These are phyloP conservation scores for Saturnispora saitoi DNA, from an alignment of 805 yeast genomes.

Conservation along the genomic window DNA sequence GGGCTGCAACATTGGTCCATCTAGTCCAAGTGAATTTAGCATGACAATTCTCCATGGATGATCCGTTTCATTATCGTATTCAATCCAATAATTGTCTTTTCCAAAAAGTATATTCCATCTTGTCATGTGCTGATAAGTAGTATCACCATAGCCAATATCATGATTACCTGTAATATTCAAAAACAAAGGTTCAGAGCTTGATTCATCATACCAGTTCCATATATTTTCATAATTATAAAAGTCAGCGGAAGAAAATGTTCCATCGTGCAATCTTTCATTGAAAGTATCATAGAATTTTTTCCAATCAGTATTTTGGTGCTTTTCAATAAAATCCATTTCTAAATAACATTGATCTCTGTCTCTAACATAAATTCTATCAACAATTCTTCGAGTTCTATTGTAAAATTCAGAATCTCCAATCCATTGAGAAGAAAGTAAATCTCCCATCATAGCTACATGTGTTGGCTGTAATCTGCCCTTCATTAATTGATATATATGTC, in stretches of 20 bases:
- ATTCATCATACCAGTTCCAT: conserved; percentile 49
- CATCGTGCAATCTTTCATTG: conserved; percentile 24
- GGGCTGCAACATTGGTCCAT: conserved; percentile 81
- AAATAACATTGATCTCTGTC: conserved; percentile 42
- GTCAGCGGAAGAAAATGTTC: conserved; percentile 22
- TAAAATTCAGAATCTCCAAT: conserved; percentile 79
- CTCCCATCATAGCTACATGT: conserved; percentile 88
- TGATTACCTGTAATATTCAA: conserved; percentile 91
- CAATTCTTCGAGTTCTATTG: conserved; percentile 67
- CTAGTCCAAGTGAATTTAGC: conserved; percentile 71
- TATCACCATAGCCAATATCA: conserved; percentile 95
- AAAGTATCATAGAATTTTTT: conserved; percentile 31
- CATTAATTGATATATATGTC: conserved; percentile 72
- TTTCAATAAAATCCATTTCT: conserved; percentile 38
- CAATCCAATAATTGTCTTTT: conserved; percentile 73
- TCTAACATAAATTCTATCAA: conserved; percentile 58
- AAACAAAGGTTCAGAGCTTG: conserved; percentile 50
- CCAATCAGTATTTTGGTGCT: conserved; percentile 54
- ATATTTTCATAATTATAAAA: conserved; percentile 49
- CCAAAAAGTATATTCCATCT: conserved; percentile 74
- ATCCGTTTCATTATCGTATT: conserved; percentile 51
- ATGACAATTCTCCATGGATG: conserved; percentile 88
- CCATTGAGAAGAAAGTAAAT: conserved; percentile 91
- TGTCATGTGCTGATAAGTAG: conserved; percentile 83
- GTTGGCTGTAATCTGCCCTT: conserved; percentile 56